Percentiles rank a stretch among this genome's conserved stretches.
These are phyloP conservation scores for Gymnopilus dilepis DNA, from an alignment of 768 basidiomycete genomes.

Conservation along the genomic window DNA sequence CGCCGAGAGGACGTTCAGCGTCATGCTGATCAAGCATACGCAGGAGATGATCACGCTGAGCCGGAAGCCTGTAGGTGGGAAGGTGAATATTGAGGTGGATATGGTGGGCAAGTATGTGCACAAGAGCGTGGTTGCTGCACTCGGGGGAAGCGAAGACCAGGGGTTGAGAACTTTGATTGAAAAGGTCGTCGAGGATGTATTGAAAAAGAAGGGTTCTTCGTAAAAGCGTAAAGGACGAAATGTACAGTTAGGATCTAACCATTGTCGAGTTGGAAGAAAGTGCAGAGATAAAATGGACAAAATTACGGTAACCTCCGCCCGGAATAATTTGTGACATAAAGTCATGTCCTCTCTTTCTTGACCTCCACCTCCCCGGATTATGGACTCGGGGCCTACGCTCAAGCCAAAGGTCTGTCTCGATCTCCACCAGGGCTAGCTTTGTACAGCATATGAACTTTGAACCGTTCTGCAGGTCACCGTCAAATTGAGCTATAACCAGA, in stretches of 20 bases:
- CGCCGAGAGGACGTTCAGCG: constrained; percentile 64
- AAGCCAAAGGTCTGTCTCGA: constrained; percentile 53
- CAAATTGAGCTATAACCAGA: constrained; percentile 48
- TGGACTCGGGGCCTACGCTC: constrained; percentile 33
- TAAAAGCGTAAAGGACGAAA: too few relatives aligned
- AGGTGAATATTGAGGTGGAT: constrained; percentile 95
- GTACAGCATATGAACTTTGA: not conserved
- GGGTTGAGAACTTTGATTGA: constrained; percentile 56
- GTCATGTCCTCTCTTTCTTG: constrained; percentile 13
- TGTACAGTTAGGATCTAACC: not conserved
- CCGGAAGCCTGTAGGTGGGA: constrained; percentile 74
- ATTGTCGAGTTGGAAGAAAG: not conserved
- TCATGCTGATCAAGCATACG: constrained; percentile 97
- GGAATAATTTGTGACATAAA: constrained; percentile 1
- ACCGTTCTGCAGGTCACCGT: constrained; percentile 53
- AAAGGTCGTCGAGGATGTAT: constrained; percentile 59
- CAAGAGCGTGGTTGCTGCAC: constrained; percentile 77
- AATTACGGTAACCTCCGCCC: constrained; percentile 7
- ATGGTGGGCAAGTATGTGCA: constrained; percentile 93
- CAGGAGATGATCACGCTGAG: constrained; percentile 86
- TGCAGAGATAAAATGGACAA: not conserved
- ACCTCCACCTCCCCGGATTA: constrained; percentile 16
- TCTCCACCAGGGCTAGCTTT: not conserved
- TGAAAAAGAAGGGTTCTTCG: constrained; percentile 45
- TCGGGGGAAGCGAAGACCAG: constrained; percentile 58